Percentiles rank a stretch among this genome's conserved stretches.
phyloP scores from a whole-genome alignment of 225 moss, liverwort and hornwort species.

The Polytrichum formosum region DNA sequence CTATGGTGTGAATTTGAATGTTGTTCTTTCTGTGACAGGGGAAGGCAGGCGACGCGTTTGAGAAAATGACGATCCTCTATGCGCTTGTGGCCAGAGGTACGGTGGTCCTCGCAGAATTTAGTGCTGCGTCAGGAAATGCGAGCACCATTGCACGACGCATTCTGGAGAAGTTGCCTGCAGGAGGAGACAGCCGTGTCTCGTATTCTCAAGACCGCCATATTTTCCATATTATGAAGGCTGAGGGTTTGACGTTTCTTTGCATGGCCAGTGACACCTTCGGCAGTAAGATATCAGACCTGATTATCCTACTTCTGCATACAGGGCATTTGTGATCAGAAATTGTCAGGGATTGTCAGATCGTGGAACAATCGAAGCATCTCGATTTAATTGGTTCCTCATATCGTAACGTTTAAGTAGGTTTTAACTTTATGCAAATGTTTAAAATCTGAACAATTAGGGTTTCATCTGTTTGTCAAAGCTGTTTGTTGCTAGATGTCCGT shows the following conservation, averaged over 20 bases:
- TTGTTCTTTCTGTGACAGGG: background rate
- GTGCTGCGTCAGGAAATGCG: slow-evolving; percentile 88
- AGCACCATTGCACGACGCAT: slow-evolving; percentile 88
- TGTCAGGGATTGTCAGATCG: too few relatives aligned
- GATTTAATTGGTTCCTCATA: too few relatives aligned
- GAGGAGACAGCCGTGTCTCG: slow-evolving; percentile 84
- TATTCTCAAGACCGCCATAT: slow-evolving; percentile 98
- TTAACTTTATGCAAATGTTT: too few relatives aligned
- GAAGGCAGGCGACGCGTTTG: slow-evolving; percentile 10
- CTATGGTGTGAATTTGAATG: too few relatives aligned
- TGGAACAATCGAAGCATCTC: too few relatives aligned
- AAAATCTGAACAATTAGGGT: too few relatives aligned
- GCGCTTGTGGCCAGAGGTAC: slow-evolving; percentile 88
- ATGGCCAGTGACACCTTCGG: slow-evolving; percentile 93
- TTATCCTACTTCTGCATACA: too few relatives aligned
- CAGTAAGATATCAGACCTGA: slow-evolving; percentile 35
- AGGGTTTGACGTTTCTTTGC: slow-evolving; percentile 90
- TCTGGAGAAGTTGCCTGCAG: slow-evolving; percentile 77
- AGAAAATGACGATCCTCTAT: slow-evolving; percentile 79
- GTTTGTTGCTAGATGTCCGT: too few relatives aligned
- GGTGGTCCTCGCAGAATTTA: slow-evolving; percentile 90
- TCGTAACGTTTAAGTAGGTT: too few relatives aligned
- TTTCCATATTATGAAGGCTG: slow-evolving; percentile 87
- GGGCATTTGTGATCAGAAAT: too few relatives aligned
- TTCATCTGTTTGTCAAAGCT: too few relatives aligned